Conservation (phyloP, 768 basidiomycete genomes). For the Leccinum rimulosum region DNA sequence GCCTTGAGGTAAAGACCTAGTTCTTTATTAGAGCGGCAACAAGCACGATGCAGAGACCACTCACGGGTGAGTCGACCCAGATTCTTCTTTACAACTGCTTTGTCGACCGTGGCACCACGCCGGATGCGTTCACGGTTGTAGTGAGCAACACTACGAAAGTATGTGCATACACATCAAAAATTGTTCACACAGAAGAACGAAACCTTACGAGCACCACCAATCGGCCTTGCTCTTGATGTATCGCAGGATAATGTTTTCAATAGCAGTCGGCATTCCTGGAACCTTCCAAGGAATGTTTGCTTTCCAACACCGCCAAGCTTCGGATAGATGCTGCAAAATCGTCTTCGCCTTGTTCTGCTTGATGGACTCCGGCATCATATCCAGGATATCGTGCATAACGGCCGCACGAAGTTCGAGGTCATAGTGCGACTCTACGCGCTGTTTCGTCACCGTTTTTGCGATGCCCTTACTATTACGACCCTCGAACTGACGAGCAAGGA, state of each 20-base stretch:
- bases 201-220: constrained; percentile 90
- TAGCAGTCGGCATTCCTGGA: constrained; percentile 98
- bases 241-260: constrained; percentile 97
- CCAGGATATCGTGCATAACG: constrained; percentile 99
- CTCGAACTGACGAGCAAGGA: constrained; percentile 97
- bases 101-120: constrained; percentile 95
- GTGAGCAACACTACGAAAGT: constrained; percentile 74
- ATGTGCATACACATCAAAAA: background rate
- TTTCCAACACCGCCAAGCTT: constrained; percentile 98
- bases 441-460: constrained; percentile 98
- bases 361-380: constrained; percentile 99
- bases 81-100: constrained; percentile 99
- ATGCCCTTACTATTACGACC: constrained; percentile 95
- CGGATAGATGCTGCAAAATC: constrained; percentile 95
- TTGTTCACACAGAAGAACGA: background rate
- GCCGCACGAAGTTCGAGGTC: constrained; percentile 96
- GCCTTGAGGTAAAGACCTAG: constrained; percentile 91
- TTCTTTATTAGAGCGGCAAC: constrained; percentile 4
- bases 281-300: constrained; percentile 99
- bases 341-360: constrained; percentile 99
- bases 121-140: constrained; percentile 98
- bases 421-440: constrained; percentile 98
- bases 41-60: constrained; percentile 20
- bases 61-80: constrained; percentile 92
- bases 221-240: constrained; percentile 99